A percentile compares a stretch with the other conserved stretches of the same genome.
Evolutionary conservation across 73 alveolate species (phyloP).

Genomic region (Tetrahymena malaccensis): DNA sequence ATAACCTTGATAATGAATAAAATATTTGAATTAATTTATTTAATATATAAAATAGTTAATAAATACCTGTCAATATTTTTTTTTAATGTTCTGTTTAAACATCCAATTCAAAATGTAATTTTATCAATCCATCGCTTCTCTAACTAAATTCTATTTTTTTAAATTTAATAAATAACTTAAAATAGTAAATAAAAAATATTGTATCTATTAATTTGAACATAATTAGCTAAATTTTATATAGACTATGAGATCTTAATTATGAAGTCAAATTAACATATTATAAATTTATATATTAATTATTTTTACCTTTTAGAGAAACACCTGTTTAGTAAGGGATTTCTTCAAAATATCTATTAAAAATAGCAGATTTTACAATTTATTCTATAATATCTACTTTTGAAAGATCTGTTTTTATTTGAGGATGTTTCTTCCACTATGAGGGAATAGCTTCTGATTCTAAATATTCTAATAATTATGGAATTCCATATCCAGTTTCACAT

Average conservation of each 20-base stretch:
- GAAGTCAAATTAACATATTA: not conserved
- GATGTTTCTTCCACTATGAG: constrained; percentile 18
- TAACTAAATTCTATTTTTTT: constrained; percentile 9
- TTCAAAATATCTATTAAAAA: constrained; percentile 26
- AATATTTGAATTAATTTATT: no score
- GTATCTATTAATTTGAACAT: no score
- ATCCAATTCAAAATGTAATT: constrained; percentile 1
- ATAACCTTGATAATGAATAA: constrained; percentile 17
- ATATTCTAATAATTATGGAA: constrained; percentile 10
- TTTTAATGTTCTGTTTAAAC: constrained; percentile 11
- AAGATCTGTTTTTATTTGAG: not conserved
- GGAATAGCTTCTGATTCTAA: constrained; percentile 4
- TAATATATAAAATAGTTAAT: no score
- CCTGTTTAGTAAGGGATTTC: constrained; percentile 15
- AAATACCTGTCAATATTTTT: not conserved
- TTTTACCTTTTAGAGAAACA: not conserved
- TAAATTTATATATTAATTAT: no score
- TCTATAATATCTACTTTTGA: constrained; percentile 27
- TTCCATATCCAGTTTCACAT: constrained; percentile 26
- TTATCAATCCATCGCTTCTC: constrained; percentile 5
- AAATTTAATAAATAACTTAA: not conserved
- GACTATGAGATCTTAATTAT: not conserved
- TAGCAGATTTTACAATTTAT: constrained; percentile 15
- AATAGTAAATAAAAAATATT: no score
- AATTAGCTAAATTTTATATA: no score